Conservation (phyloP, 805 yeast species). For the Zygosaccharomyces siamensis region DNA sequence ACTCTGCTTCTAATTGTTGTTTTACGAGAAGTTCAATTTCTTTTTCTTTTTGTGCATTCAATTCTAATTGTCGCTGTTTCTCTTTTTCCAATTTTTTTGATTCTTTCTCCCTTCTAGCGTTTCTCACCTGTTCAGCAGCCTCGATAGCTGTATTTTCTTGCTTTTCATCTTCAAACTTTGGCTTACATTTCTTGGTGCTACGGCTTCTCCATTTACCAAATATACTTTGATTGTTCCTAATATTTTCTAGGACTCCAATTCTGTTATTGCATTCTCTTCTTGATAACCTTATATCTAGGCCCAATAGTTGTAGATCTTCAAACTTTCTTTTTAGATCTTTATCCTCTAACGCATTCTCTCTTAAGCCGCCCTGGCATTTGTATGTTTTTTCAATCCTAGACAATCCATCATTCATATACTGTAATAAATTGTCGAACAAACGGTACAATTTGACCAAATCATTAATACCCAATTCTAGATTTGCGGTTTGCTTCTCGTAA, state of each 20-base stretch:
- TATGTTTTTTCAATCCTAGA: constrained; percentile 21
- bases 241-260: constrained; percentile 9
- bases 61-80: constrained; percentile 13
- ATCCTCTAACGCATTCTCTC: constrained; percentile 10
- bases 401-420: constrained; percentile 28
- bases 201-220: constrained; percentile 8
- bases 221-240: constrained; percentile 10
- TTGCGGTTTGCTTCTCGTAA: constrained; percentile 9
- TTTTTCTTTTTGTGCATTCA: constrained; percentile 21
- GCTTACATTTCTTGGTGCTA: constrained; percentile 5
- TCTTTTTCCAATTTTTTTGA: constrained; percentile 15
- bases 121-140: constrained; percentile 24
- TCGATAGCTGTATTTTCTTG: constrained; percentile 20
- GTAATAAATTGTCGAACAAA: constrained; percentile 17
- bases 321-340: constrained; percentile 15
- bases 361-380: constrained; percentile 16
- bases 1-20: constrained; percentile 25
- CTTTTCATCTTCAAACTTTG: constrained; percentile 18
- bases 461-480: constrained; percentile 8
- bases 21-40: constrained; percentile 24
- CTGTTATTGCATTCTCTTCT: constrained; percentile 16
- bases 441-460: constrained; percentile 14
- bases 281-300: constrained; percentile 26
- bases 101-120: constrained; percentile 15
- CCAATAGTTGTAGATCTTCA: constrained; percentile 29